Conservation (phyloP, 1,284 basidiomycete genomes). For the Tilletiaria anomala region DNA sequence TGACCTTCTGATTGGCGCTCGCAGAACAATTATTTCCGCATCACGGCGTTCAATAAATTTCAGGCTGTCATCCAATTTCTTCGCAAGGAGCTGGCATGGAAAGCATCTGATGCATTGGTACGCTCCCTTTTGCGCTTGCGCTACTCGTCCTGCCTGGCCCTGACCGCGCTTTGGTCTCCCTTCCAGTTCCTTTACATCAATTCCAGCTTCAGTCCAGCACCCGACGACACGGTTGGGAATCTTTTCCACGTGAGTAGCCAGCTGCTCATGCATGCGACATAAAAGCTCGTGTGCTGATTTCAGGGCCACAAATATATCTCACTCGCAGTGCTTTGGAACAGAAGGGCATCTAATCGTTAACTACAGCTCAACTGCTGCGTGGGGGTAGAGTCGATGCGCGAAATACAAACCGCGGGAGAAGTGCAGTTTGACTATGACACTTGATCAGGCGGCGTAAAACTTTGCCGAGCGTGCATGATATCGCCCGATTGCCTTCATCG, state of each 20-base stretch:
- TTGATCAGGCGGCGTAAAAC: no score
- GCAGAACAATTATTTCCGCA: slow-evolving; percentile 85
- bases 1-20: neutral
- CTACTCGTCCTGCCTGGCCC: slow-evolving; percentile 1
- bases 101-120: slow-evolving; percentile 72
- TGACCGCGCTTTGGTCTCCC: neutral
- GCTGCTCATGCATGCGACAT: neutral
- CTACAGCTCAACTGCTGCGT: slow-evolving; percentile 34
- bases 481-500: no score
- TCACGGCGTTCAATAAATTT: slow-evolving; percentile 83
- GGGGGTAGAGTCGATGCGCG: no score
- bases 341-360: slow-evolving; percentile 36
- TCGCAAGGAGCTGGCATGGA: slow-evolving; percentile 77
- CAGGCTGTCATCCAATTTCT: slow-evolving; percentile 90
- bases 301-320: neutral
- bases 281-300: neutral
- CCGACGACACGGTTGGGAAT: slow-evolving; percentile 81
- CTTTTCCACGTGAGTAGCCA: slow-evolving; percentile 45
- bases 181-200: slow-evolving; percentile 92
- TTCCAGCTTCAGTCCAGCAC: slow-evolving; percentile 83
- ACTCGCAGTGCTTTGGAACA: slow-evolving; percentile 27
- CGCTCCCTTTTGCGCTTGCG: slow-evolving; percentile 41
- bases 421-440: no score
- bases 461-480: no score
- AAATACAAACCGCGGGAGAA: no score